Conservation (phyloP, 257 asterid species). For the Nicotiana knightiana region DNA sequence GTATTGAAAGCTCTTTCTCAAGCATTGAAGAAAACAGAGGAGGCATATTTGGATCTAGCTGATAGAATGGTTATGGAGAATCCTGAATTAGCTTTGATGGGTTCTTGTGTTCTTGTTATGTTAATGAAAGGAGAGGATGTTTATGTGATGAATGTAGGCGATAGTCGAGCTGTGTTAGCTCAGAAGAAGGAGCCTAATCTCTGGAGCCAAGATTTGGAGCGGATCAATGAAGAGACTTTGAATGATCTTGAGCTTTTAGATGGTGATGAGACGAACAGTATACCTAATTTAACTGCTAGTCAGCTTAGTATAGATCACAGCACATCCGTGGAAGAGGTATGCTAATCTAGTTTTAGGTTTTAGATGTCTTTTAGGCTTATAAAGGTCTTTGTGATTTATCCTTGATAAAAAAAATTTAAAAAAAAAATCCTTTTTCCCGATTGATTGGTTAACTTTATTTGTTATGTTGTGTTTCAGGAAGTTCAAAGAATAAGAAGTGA, state of each 20-base stretch:
- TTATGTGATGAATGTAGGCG: conserved; percentile 93
- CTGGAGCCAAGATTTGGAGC: conserved; percentile 94
- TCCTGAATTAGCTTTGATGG: conserved; percentile 97
- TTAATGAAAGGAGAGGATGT: conserved; percentile 92
- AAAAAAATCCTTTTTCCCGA: neutral
- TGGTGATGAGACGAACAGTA: conserved; percentile 29
- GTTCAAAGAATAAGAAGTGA: conserved; percentile 63
- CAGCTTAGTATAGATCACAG: conserved; percentile 89
- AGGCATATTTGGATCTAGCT: conserved; percentile 67
- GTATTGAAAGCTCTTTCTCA: conserved; percentile 71
- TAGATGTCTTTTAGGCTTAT: neutral
- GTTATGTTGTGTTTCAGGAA: conserved; percentile 42
- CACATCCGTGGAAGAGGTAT: conserved; percentile 80
- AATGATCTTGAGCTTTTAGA: conserved; percentile 70
- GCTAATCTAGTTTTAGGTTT: neutral
- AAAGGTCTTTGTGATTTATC: neutral
- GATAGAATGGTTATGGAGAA: conserved; percentile 75
- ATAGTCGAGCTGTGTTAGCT: conserved; percentile 89
- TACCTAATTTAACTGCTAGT: conserved; percentile 52
- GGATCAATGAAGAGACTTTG: conserved; percentile 78
- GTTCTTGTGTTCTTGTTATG: conserved; percentile 94
- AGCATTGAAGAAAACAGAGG: conserved; percentile 81
- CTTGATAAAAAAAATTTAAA: neutral
- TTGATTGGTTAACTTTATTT: conserved; percentile 11
- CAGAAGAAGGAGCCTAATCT: conserved; percentile 73